These are phyloP conservation scores for Phialophora verrucosa DNA, from an alignment of 2,329 filamentous ascomycete genomes.

Conservation along the genomic window DNA sequence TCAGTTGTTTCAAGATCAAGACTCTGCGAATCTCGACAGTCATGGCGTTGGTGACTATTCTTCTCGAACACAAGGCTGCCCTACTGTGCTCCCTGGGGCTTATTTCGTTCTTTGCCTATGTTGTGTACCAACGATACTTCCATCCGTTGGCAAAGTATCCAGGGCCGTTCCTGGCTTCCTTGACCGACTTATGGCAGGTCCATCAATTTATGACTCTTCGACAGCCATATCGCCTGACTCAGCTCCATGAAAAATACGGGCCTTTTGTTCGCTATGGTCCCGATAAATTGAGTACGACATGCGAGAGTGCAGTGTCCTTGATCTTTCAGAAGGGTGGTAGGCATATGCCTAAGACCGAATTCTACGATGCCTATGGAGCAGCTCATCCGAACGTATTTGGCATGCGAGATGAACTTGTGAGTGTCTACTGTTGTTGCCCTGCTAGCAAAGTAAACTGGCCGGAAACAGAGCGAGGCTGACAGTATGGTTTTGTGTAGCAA, in stretches of 20 bases:
- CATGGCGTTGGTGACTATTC: too few relatives aligned
- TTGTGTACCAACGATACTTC: conserved; percentile 5
- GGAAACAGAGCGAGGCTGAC: too few relatives aligned
- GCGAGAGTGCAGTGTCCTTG: conserved; percentile 42
- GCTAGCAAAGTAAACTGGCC: too few relatives aligned
- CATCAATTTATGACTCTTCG: neutral
- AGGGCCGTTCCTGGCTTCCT: neutral
- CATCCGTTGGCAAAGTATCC: conserved; percentile 8
- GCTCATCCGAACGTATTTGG: conserved; percentile 46
- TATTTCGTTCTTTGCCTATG: neutral
- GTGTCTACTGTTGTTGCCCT: neutral
- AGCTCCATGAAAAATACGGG: conserved; percentile 17
- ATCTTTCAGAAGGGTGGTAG: conserved; percentile 41
- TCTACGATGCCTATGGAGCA: conserved; percentile 46
- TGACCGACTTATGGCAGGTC: conserved; percentile 1
- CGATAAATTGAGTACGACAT: conserved; percentile 41
- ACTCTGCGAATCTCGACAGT: too few relatives aligned
- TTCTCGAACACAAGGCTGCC: too few relatives aligned
- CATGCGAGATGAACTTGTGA: conserved; percentile 42
- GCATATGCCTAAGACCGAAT: conserved; percentile 45
- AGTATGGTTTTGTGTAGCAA: neutral
- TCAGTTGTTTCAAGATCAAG: too few relatives aligned
- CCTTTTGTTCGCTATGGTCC: conserved; percentile 31
- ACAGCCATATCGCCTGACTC: neutral
- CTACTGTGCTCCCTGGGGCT: too few relatives aligned